These are phyloP conservation scores for Linaria vulgaris DNA, from an alignment of 257 asterid species.

Conservation along the genomic window DNA sequence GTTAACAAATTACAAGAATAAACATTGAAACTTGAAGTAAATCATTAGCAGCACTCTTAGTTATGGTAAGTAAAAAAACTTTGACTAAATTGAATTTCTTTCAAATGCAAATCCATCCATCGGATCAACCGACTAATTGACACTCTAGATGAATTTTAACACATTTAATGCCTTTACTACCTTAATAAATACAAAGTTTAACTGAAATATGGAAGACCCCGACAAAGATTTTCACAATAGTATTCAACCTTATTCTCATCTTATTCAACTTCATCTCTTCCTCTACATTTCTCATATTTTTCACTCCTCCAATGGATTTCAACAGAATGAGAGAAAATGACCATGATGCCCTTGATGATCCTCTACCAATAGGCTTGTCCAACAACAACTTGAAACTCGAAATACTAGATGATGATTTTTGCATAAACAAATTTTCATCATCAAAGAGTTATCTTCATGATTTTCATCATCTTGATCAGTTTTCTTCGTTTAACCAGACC, in stretches of 20 bases:
- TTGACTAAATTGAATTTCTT: not conserved
- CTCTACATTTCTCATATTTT: conserved; percentile 29
- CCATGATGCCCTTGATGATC: conserved; percentile 27
- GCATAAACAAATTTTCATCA: conserved; percentile 31
- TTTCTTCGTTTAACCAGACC: conserved; percentile 36
- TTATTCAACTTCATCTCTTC: not conserved
- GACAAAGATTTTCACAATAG: conserved; percentile 27
- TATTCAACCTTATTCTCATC: conserved; percentile 20
- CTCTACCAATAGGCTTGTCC: conserved; percentile 28
- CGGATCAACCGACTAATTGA: conserved; percentile 29
- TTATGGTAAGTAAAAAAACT: not conserved
- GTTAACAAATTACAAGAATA: not conserved
- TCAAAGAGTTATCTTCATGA: conserved; percentile 54
- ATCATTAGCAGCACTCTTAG: conserved; percentile 6
- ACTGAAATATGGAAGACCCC: conserved; percentile 32
- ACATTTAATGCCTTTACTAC: conserved; percentile 41
- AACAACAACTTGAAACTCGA: conserved; percentile 43
- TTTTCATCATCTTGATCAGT: conserved; percentile 52
- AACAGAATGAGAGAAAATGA: conserved; percentile 21
- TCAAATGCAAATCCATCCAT: conserved; percentile 20
- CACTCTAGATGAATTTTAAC: conserved; percentile 27
- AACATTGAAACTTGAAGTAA: not conserved
- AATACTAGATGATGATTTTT: conserved; percentile 36
- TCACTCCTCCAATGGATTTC: conserved; percentile 33
- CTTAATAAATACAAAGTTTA: conserved; percentile 32